Percentiles rank a stretch among this genome's conserved stretches.
These are phyloP conservation scores for Ustilago curta DNA, from an alignment of 1,284 basidiomycete species.

Conservation along the genomic window DNA sequence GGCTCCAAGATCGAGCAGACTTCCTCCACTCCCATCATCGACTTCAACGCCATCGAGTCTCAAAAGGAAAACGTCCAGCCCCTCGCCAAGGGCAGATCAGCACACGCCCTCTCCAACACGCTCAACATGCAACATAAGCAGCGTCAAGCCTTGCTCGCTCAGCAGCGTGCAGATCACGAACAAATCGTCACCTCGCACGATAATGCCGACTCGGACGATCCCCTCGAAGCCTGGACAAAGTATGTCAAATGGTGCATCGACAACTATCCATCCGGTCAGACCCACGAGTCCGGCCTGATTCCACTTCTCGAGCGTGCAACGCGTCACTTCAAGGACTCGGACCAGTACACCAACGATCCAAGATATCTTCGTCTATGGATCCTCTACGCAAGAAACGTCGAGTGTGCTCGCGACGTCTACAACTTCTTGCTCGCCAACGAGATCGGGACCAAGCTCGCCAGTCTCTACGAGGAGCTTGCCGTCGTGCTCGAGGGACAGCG, in stretches of 20 bases:
- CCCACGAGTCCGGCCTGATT: conserved; percentile 74
- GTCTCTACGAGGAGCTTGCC: conserved; percentile 89
- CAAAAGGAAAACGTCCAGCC: conserved; percentile 77
- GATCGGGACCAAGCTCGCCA: conserved; percentile 81
- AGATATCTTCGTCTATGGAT: conserved; percentile 91
- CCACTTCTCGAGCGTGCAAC: conserved; percentile 82
- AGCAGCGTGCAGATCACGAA: conserved; percentile 59
- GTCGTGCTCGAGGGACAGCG: conserved; percentile 78
- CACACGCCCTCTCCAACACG: conserved; percentile 72
- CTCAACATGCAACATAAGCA: conserved; percentile 63
- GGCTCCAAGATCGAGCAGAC: conserved; percentile 61
- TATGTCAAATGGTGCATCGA: conserved; percentile 79
- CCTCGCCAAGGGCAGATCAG: conserved; percentile 73
- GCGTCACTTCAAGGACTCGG: conserved; percentile 81
- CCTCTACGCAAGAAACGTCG: conserved; percentile 73
- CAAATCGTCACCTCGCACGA: conserved; percentile 37
- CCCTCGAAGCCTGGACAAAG: conserved; percentile 65
- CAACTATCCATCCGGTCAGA: conserved; percentile 76
- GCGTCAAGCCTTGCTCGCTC: conserved; percentile 53
- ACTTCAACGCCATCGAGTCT: conserved; percentile 70
- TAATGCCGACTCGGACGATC: conserved; percentile 59
- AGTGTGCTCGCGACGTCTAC: conserved; percentile 64
- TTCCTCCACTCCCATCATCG: conserved; percentile 67
- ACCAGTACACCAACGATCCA: conserved; percentile 83
- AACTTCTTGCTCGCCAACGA: conserved; percentile 80